Conservation (phyloP, 164 flowering plant genomes). For the Piper longum region DNA sequence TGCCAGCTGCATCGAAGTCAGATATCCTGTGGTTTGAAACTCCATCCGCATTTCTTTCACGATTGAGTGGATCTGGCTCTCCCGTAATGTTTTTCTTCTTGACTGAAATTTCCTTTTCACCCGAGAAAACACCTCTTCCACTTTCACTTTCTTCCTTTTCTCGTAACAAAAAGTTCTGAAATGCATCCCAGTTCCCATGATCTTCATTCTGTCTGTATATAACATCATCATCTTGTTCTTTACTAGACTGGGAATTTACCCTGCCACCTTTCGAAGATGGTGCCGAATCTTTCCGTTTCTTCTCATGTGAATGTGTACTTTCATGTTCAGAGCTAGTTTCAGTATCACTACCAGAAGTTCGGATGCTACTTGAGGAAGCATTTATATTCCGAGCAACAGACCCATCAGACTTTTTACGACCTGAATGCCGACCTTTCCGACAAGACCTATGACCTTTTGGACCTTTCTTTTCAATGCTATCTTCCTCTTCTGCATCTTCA, state of each 20-base stretch:
- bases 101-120: conserved; percentile 34
- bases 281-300: conserved; percentile 17
- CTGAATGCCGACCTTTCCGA: conserved; percentile 37
- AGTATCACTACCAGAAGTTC: conserved; percentile 32
- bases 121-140: conserved; percentile 35
- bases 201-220: conserved; percentile 24
- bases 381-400: conserved; percentile 87
- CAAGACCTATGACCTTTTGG: conserved; percentile 19
- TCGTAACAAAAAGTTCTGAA: conserved; percentile 62
- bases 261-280: conserved; percentile 30
- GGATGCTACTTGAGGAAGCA: conserved; percentile 46
- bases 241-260: conserved; percentile 12
- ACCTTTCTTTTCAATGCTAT: conserved; percentile 20
- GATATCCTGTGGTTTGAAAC: conserved; percentile 9
- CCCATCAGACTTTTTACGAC: conserved; percentile 46
- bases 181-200: conserved; percentile 82
- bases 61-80: conserved; percentile 38
- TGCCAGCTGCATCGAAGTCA: conserved; percentile 26
- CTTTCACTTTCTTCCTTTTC: conserved; percentile 36
- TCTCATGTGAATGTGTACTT: conserved; percentile 17
- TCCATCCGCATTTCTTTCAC: conserved; percentile 17
- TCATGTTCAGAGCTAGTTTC: conserved; percentile 39
- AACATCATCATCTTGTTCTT: conserved; percentile 19
- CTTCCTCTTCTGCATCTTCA: conserved; percentile 36
- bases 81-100: conserved; percentile 25